phyloP scores from a whole-genome alignment of 345 rosid genomes.

The Salix suchowensis region DNA sequence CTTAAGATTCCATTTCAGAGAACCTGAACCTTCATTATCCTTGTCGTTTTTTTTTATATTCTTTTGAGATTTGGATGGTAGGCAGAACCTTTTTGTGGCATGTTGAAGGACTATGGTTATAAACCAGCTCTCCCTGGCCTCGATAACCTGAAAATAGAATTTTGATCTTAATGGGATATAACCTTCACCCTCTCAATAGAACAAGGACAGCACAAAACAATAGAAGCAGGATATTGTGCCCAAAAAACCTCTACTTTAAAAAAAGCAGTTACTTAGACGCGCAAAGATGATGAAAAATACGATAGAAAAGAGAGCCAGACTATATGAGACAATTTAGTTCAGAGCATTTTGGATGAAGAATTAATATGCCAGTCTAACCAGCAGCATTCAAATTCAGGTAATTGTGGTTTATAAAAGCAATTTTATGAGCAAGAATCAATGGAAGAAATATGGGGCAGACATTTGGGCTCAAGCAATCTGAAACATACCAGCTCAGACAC shows the following conservation, averaged over 20 bases:
- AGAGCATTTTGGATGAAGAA: not conserved
- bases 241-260: not conserved
- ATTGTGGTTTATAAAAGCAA: not conserved
- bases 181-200: not conserved
- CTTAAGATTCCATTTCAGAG: constrained; percentile 59
- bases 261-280: not conserved
- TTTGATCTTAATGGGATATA: not conserved
- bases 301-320: not conserved
- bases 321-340: not conserved
- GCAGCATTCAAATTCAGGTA: not conserved
- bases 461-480: not conserved
- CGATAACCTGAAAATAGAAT: constrained; percentile 47
- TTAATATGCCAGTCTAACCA: not conserved
- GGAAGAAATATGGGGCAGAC: too few relatives aligned
- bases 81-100: constrained; percentile 31
- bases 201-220: not conserved
- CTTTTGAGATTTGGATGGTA: constrained; percentile 15
- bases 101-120: constrained; percentile 40
- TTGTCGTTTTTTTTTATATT: constrained; percentile 6
- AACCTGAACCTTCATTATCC: constrained; percentile 10
- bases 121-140: constrained; percentile 29
- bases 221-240: not conserved
- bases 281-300: not conserved
- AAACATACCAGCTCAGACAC: constrained; percentile 58
- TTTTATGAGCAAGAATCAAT: not conserved